Evolutionary conservation across 106 monocot genomes (phyloP).

Genomic region (Dioscorea dumetorum): DNA sequence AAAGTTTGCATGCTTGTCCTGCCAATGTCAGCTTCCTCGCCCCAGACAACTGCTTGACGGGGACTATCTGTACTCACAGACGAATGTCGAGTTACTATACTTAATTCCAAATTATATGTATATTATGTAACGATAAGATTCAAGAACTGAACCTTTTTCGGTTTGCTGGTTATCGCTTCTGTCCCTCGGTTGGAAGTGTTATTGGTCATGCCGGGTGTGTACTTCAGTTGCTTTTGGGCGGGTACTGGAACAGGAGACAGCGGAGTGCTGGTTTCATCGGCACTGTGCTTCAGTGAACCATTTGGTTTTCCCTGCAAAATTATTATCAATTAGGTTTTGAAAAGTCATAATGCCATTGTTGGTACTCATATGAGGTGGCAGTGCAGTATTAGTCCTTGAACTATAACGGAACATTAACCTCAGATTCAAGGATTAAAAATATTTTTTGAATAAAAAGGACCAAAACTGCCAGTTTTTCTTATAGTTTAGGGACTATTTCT

Average conservation of each 20-base stretch:
- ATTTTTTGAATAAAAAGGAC: too few relatives aligned
- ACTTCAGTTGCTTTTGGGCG: conserved; percentile 98
- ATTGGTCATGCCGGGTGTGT: conserved; percentile 79
- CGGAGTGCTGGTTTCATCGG: conserved; percentile 57
- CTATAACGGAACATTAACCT: too few relatives aligned
- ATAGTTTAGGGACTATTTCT: too few relatives aligned
- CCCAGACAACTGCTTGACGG: conserved; percentile 46
- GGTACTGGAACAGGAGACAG: conserved; percentile 70
- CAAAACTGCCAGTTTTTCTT: too few relatives aligned
- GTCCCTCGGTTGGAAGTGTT: conserved; percentile 34
- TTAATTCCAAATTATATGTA: not conserved
- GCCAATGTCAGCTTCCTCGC: conserved; percentile 58
- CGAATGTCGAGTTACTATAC: not conserved
- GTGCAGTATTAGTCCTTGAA: too few relatives aligned
- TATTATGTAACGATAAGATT: not conserved
- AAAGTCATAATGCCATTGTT: not conserved
- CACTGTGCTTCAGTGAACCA: conserved; percentile 51
- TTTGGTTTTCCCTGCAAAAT: conserved; percentile 42
- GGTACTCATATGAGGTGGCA: not conserved
- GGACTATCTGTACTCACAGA: conserved; percentile 50
- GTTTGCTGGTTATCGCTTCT: conserved; percentile 28
- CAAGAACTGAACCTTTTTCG: conserved; percentile 46
- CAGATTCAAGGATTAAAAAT: too few relatives aligned
- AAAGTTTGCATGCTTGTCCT: conserved; percentile 74
- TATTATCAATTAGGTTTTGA: not conserved